Evolutionary conservation across 805 yeast genomes (phyloP).

Genomic region (Jamesozyma piceae): DNA sequence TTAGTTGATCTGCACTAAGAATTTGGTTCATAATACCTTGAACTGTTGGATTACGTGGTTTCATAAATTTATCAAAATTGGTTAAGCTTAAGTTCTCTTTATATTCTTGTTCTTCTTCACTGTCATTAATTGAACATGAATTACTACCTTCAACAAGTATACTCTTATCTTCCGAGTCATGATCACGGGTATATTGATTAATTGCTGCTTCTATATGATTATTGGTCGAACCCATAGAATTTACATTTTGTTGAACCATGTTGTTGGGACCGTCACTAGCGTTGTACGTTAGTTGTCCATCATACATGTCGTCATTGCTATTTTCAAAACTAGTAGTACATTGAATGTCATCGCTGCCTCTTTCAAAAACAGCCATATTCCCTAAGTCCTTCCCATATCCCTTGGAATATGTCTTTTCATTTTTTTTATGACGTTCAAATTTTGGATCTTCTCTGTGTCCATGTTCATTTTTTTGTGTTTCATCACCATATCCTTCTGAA

Average conservation of each 20-base stretch:
- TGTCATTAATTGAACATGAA: no score
- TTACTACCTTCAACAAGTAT: no score
- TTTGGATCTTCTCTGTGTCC: no score
- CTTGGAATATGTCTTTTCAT: background rate
- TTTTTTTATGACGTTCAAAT: no score
- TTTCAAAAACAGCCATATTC: background rate
- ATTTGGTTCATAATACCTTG: background rate
- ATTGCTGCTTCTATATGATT: background rate
- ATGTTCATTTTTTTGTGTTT: no score
- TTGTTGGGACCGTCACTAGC: background rate
- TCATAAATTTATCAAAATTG: conserved; percentile 2
- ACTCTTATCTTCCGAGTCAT: no score
- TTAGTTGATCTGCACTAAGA: background rate
- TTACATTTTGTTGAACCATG: background rate
- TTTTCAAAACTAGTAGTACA: background rate
- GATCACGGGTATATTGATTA: background rate
- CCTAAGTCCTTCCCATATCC: background rate
- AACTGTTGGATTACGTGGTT: background rate
- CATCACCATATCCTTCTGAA: no score
- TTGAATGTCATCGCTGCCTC: background rate
- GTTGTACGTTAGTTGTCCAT: background rate
- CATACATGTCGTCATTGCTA: background rate
- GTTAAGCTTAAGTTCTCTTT: background rate
- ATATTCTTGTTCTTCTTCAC: background rate
- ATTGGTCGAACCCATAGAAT: background rate